A percentile compares a stretch with the other conserved stretches of the same genome.
These are phyloP conservation scores for Globisporangium nagaii DNA, from an alignment of 352 stramenopile species.

Conservation along the genomic window DNA sequence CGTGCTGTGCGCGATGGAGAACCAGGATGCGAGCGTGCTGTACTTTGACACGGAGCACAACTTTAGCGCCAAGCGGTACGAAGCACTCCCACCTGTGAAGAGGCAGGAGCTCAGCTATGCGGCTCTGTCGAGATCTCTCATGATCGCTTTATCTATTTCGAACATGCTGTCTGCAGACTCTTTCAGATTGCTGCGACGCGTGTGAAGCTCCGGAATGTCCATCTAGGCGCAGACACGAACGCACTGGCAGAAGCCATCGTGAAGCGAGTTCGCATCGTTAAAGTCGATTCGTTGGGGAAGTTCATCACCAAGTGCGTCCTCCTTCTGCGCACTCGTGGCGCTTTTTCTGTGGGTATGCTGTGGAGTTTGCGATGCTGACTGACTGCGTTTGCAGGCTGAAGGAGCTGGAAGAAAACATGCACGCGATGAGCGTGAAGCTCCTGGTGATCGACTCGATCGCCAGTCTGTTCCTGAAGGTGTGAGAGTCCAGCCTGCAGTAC, in stretches of 20 bases:
- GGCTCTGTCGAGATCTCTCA: no score
- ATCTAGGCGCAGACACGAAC: constrained; percentile 15
- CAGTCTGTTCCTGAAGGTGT: constrained; percentile 54
- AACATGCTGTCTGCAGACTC: constrained; percentile 20
- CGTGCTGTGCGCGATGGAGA: constrained; percentile 60
- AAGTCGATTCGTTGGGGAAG: constrained; percentile 28
- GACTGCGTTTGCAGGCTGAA: constrained; percentile 34
- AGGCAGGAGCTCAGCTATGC: no score
- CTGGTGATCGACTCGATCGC: constrained; percentile 73
- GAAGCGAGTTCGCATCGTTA: constrained; percentile 38
- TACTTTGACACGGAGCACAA: constrained; percentile 74
- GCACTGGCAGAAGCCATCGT: constrained; percentile 21
- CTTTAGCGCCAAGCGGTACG: constrained; percentile 64
- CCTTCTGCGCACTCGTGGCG: no score
- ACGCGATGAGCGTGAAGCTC: constrained; percentile 45
- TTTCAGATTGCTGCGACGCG: constrained; percentile 40
- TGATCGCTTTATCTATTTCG: not conserved
- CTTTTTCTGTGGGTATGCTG: not conserved
- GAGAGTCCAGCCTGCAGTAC: no score
- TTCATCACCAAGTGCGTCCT: constrained; percentile 36
- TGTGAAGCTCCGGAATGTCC: constrained; percentile 15
- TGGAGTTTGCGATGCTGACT: not conserved
- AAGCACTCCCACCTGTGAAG: no score
- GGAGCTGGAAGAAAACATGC: constrained; percentile 39
- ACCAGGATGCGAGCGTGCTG: constrained; percentile 43